Base-by-base conservation (phyloP, 2,329 filamentous ascomycete genomes). In the Calonectria pseudoturangicola region DNA sequence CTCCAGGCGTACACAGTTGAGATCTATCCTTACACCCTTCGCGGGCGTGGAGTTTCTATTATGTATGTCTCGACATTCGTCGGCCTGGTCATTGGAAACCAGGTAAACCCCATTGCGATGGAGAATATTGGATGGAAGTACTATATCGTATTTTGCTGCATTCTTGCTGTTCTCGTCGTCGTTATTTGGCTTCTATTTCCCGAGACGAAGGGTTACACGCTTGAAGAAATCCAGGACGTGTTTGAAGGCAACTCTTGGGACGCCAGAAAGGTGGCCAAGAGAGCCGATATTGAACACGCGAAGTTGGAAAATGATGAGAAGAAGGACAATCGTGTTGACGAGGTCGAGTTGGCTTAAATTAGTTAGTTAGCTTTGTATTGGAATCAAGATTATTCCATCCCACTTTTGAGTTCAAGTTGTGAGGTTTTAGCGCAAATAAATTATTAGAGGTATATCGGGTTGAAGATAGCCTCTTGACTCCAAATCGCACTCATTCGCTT, bases 51-150 rank as follows among this genome's bases (percentile, higher is more conserved):
- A 9, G 69, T 79, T 10, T 77, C 77, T 0, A 10, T 70, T 7
- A 77, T 78, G 73, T 75, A 79, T 16, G 28, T 79, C 33, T 69
- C 74, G 6, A 78, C 74, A 1, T 78, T 76, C 15, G 60, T 73
- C 0, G 71, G 67, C 4, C 50, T 82, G 15, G 81, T 78, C 1
- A 82, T 86, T 51, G 84, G 83, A 25, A 84, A 84, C 70, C 84
- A 84, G 51, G 82, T 85, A 56, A 86, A 85, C 62, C 86, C 85
- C 0, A 83, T 87, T 6, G 85, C 83, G 0, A 81, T 87, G 65
- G 73, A 79, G 1, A 79, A 73, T 0, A 82, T 87, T 13, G 77
- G 73, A 0, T 87, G 85, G 84, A 84, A 80, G 60, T 86, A 86
- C 70, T 87, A 85, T 56, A 81, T 83, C 47, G 79, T 86, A 12